Base-by-base conservation (phyloP, 805 yeast species). In the Kodamaea kakaduensis region DNA sequence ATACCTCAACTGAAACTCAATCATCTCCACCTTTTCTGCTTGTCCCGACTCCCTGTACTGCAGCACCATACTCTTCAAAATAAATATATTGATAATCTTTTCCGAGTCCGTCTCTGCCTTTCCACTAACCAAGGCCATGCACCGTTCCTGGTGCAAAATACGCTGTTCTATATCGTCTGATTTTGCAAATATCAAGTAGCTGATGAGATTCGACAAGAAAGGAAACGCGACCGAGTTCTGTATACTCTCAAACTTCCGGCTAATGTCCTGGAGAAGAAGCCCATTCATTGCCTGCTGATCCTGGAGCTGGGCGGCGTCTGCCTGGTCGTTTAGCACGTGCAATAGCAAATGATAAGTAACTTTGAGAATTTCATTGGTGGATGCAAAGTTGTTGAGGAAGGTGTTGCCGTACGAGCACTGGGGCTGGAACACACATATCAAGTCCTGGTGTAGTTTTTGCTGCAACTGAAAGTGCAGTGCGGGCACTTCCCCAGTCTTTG, bases 11-110 rank as follows among this genome's bases (percentile, higher is more conserved):
- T 54, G 54, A 13, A 51, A 40, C 22, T 44, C 46, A 0, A 49
- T 49, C 46, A 53, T 43, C 17, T 37, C 40, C 6, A 49, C 47
- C 24, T 45, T 43, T 19, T 54, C 57, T 12, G 32, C 33, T 12
- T 52, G 52, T 1, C 58, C 59, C 3, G 29, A 30, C 8, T 39
- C 37, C 19, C 34, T 38, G 26, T 45, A 40, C 16, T 43, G 33
- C 18, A 23, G 30, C 6, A 40, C 21, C 36, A 51, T 37, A 17
- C 45, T 40, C 25, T 39, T 42, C 31, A 54, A 44, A 4, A 55
- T 42, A 23, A 51, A 45, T 1, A 50, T 36, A 23, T 45, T 40
- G 20, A 54, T 24, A n/a, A 52, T 40, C 16, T 46, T 45, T 12
- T 51, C 57, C 24, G 41, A 44, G 25, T 49, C 54, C 6, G 52